phyloP scores from a whole-genome alignment of 345 rosid genomes.

The Trapa bicornis region DNA sequence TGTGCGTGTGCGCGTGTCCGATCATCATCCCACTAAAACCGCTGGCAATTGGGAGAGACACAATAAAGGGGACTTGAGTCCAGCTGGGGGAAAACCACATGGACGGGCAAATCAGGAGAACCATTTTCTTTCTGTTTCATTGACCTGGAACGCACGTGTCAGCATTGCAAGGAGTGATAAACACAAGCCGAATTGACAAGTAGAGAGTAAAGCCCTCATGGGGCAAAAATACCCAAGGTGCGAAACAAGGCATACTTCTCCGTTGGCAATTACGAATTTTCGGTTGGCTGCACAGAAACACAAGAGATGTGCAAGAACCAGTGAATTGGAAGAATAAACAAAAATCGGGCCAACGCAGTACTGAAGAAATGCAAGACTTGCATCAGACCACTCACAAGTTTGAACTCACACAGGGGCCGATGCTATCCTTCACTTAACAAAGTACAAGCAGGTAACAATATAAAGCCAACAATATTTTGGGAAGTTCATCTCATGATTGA shows the following conservation, averaged over 20 bases:
- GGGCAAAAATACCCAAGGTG: neutral
- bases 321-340: neutral
- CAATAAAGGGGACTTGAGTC: neutral
- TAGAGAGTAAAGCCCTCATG: slow-evolving; percentile 1
- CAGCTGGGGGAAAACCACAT: slow-evolving; percentile 3
- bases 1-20: neutral
- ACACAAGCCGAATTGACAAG: neutral
- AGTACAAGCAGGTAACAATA: neutral
- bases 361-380: neutral
- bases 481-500: neutral
- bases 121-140: neutral
- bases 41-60: neutral
- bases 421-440: neutral
- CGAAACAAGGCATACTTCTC: neutral
- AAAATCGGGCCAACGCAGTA: neutral
- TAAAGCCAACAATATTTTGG: neutral
- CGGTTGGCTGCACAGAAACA: neutral
- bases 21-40: neutral
- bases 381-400: slow-evolving; percentile 3
- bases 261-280: neutral
- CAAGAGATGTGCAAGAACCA: neutral
- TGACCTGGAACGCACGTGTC: neutral
- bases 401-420: neutral
- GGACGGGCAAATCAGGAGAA: neutral
- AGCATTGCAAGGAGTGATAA: neutral